Evolutionary conservation across 768 basidiomycete species (phyloP).

Genomic region (Rhodotorula kratochvilovae): DNA sequence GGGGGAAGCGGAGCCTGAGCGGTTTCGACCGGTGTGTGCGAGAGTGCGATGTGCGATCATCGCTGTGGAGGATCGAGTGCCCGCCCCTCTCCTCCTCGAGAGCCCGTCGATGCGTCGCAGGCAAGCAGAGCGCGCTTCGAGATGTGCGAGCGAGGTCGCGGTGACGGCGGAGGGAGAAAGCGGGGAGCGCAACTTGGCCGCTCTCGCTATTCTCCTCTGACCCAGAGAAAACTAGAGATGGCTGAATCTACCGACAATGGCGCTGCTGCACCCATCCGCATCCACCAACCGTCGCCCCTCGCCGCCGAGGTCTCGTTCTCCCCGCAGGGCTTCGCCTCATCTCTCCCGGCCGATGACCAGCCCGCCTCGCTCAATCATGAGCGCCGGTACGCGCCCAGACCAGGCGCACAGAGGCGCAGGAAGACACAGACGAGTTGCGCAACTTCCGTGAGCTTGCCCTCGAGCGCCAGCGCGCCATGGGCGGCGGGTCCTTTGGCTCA

Average conservation of each 20-base stretch:
- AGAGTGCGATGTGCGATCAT: too few species aligned
- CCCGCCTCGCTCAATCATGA: constrained; percentile 8
- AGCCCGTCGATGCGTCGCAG: too few species aligned
- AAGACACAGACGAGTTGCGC: constrained; percentile 17
- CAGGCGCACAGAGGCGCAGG: neutral
- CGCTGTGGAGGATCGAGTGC: too few species aligned
- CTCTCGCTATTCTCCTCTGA: neutral
- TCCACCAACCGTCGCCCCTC: constrained; percentile 7
- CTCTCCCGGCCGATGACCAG: neutral
- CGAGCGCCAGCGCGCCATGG: constrained; percentile 8
- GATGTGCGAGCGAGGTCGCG: neutral
- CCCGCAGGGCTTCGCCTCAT: neutral
- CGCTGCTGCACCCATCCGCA: neutral
- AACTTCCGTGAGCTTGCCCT: constrained; percentile 18
- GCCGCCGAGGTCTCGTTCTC: constrained; percentile 4
- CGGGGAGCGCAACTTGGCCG: neutral
- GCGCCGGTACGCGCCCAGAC: neutral
- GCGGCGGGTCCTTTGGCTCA: neutral
- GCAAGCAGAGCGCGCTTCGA: neutral
- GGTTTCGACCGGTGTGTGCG: too few species aligned
- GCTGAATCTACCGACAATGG: neutral
- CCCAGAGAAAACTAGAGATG: neutral
- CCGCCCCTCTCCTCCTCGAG: too few species aligned
- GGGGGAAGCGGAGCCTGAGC: too few species aligned
- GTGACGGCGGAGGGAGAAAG: neutral